Base-by-base conservation (phyloP, 495 filamentous ascomycete genomes). In the Aspergillus bertholletiae region DNA sequence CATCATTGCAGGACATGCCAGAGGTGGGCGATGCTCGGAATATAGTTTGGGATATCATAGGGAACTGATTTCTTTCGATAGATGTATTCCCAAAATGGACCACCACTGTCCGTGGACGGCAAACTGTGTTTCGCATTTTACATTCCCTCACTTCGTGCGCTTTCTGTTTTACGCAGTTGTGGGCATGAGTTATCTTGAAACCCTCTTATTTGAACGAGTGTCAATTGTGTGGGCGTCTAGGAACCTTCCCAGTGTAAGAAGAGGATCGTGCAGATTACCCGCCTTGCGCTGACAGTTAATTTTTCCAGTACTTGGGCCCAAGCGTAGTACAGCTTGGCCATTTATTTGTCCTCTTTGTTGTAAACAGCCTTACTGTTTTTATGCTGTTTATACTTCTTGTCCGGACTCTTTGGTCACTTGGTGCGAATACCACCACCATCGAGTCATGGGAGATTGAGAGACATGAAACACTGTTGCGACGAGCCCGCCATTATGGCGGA, bases 41-140 rank as follows among this genome's bases (percentile, higher is more conserved):
- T 27, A 18, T 41, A n/a, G 24, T n/a, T 23, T n/a, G 49, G 2
- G 9, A 21, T 27, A 0, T 26, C 28, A 21, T 27, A 45, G 21
- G 22, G 49, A 9, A 56, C n/a, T 30, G 18, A 39, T 32, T 22
- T 20, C 21, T 17, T 21, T 1, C 22, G 32, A 18, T 52, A 90
- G 87, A 68, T 98, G 94, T 70, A 86, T 97, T 54, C 88, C 92
- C 1, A 92, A 89, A 67, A 97, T 98, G 95, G 94, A 98, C 75
- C 94, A 98, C 71, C 94, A 98, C 73, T 98, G 94, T 64, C 92
- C 94, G 0, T 98, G 94, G 94, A 97, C 92, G 2, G 72, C 76
- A 40, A 97, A 95, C 67, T 98, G 94, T 72, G 90, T 97, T 40
- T 96, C 92, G 2, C 81, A 96, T 66, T 84, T 85, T 49, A 95